Evolutionary conservation across 768 basidiomycete genomes (phyloP).

Genomic region (Boletus vinaceobasis): DNA sequence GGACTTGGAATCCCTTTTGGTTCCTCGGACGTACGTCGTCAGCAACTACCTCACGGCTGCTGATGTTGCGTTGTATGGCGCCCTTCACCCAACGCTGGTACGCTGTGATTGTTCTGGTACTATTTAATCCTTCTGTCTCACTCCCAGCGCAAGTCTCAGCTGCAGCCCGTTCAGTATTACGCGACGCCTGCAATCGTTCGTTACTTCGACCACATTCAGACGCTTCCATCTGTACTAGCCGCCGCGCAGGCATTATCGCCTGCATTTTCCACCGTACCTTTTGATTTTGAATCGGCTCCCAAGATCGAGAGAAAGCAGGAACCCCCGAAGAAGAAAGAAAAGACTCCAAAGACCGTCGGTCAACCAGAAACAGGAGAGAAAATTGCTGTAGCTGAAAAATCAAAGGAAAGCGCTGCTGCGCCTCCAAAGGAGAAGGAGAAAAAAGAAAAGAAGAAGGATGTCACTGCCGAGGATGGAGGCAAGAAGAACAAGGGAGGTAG

Average conservation of each 20-base stretch:
- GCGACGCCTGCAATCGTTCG: slow-evolving; percentile 80
- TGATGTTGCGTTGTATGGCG: slow-evolving; percentile 87
- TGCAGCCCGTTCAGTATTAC: slow-evolving; percentile 72
- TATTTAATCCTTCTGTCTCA: slow-evolving; percentile 5
- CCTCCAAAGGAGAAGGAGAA: slow-evolving; percentile 30
- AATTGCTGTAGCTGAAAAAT: slow-evolving; percentile 29
- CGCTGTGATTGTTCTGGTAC: slow-evolving; percentile 23
- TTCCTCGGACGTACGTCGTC: slow-evolving; percentile 81
- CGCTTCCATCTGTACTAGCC: slow-evolving; percentile 55
- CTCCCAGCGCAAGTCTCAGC: slow-evolving; percentile 50
- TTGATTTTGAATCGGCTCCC: slow-evolving; percentile 79
- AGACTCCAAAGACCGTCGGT: slow-evolving; percentile 39
- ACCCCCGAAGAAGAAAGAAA: slow-evolving; percentile 75
- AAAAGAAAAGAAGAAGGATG: slow-evolving; percentile 59
- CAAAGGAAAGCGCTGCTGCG: slow-evolving; percentile 39
- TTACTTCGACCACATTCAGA: slow-evolving; percentile 95
- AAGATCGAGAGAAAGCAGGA: slow-evolving; percentile 68
- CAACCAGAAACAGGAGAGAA: slow-evolving; percentile 23
- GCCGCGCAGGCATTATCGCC: slow-evolving; percentile 51
- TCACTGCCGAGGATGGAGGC: slow-evolving; percentile 27
- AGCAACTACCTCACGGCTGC: slow-evolving; percentile 83
- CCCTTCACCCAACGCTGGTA: slow-evolving; percentile 81
- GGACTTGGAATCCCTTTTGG: slow-evolving; percentile 70
- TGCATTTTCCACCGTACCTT: slow-evolving; percentile 52
- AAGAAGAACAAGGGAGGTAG: slow-evolving; percentile 42